Base-by-base conservation (phyloP, 2,329 filamentous ascomycete genomes). In the Verruconis gallopava region DNA sequence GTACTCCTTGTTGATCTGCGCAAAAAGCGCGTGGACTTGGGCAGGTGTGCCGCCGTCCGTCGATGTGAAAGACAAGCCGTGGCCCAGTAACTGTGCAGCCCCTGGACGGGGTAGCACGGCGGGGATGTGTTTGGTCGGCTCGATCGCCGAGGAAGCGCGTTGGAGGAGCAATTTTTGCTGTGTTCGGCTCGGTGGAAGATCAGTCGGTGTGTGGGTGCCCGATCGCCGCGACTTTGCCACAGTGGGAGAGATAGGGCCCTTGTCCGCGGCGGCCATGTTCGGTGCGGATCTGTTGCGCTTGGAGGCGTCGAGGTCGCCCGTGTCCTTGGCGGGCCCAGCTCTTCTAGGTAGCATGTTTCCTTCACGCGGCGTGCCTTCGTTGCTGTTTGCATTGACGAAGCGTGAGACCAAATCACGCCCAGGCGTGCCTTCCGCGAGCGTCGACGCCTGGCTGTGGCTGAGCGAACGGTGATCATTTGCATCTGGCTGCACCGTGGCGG, bases 81-180 rank as follows among this genome's bases (percentile, higher is more conserved):
- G 5, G 51, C 46, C 47, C 55, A 48, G 51, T 62, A 55, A 38
- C 55, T 56, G 42, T 11, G 42, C 55, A 15, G 57, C 57, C 32
- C 55, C 56, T 11, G 58, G 52, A 21, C 60, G 55, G 12, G 58
- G 57, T 4, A 63, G 49, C 12, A 61, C 56, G 11, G 58, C 59
- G 39, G 54, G 65, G 49, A 62, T 55, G 44, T 77, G 58, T 72
- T 21, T 72, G 13, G 21, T 63, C 1, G 76, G 75, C 50, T 85
- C 80, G 37, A 85, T 78, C 48, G 73, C 75, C 3, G 79, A 83
- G 53, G 78, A 81, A 21, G 79, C 80, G 28, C 81, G 72, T 53
- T 85, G 79, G 1, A 85, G 68, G 60, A 83, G 79, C 12, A 85
- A 65, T 52, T 85, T 85, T 56, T 85, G 79, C 58, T 85, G 79